A percentile compares a stretch with the other conserved stretches of the same genome.
Conservation (phyloP, 139 green algal species). For the Chlamydomonas sphaeroides region DNA sequence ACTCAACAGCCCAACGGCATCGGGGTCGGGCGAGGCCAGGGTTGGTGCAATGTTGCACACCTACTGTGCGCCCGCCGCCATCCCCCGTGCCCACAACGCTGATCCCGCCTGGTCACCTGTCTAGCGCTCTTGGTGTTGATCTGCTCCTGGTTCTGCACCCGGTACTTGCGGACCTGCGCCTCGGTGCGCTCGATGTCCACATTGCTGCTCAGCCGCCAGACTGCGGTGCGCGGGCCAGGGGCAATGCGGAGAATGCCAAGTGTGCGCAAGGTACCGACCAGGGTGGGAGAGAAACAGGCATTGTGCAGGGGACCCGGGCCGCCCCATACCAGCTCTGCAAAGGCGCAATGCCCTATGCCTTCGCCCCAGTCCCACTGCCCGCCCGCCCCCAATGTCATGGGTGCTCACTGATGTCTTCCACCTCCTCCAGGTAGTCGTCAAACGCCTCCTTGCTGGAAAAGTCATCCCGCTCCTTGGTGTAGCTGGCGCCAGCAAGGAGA, state of each 20-base stretch:
- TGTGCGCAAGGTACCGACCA: not conserved
- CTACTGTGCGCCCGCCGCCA: too few relatives aligned
- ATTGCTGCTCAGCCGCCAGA: slow-evolving; percentile 29
- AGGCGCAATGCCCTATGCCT: not conserved
- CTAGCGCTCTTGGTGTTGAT: slow-evolving; percentile 27
- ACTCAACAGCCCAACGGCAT: too few relatives aligned
- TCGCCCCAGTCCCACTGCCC: not conserved
- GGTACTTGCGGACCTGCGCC: slow-evolving; percentile 4
- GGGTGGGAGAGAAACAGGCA: not conserved
- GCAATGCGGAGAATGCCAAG: too few relatives aligned
- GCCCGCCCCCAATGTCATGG: too few relatives aligned
- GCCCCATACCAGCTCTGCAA: not conserved
- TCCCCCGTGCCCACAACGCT: too few relatives aligned
- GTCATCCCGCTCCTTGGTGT: slow-evolving; percentile 74
- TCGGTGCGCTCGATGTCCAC: slow-evolving; percentile 31
- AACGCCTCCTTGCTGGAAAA: slow-evolving; percentile 65
- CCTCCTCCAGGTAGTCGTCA: slow-evolving; percentile 80
- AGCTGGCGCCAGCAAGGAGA: too few relatives aligned
- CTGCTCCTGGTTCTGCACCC: slow-evolving; percentile 28
- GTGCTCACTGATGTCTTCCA: slow-evolving; percentile 82
- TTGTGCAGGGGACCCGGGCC: not conserved
- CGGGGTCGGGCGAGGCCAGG: too few relatives aligned
- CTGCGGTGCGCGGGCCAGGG: not conserved
- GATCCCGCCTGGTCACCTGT: too few relatives aligned
- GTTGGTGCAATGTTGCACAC: too few relatives aligned